Percentiles rank a stretch among this genome's conserved stretches.
Conservation (phyloP, 139 green algal species). For the Volvox africanus region DNA sequence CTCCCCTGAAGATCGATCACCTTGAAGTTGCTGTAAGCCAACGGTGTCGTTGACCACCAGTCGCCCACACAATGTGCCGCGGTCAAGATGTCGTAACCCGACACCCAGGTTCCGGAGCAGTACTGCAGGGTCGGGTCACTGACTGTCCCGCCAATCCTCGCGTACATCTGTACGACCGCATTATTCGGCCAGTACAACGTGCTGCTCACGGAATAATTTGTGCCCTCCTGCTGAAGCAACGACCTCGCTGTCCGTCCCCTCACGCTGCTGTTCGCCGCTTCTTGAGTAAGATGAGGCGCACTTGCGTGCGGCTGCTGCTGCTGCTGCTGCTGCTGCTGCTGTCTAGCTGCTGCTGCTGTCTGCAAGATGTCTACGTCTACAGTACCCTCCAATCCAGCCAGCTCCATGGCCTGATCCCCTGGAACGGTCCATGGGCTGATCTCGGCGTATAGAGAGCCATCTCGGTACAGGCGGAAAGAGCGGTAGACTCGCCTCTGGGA, state of each 20-base stretch:
- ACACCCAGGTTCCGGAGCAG: constrained; percentile 27
- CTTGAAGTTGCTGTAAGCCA: not conserved
- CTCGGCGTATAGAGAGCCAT: constrained; percentile 32
- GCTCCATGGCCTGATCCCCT: not conserved
- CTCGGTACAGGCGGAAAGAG: constrained; percentile 12
- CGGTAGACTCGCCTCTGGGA: not conserved
- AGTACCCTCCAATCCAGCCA: too few species aligned
- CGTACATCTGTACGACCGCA: constrained; percentile 8
- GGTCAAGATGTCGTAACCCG: constrained; percentile 36
- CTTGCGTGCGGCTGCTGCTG: too few species aligned
- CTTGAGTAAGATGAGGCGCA: too few species aligned
- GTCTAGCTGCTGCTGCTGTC: too few species aligned
- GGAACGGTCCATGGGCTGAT: not conserved
- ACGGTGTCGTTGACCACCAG: not conserved
- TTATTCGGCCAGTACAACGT: constrained; percentile 25
- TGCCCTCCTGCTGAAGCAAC: not conserved
- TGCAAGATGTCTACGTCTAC: too few species aligned
- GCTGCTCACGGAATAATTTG: not conserved
- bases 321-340: too few species aligned
- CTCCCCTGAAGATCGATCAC: too few species aligned
- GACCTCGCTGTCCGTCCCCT: not conserved
- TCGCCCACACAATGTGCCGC: constrained; percentile 18
- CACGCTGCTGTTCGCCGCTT: not conserved
- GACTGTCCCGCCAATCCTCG: not conserved
- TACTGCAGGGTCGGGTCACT: not conserved